These are phyloP conservation scores for Pichia sp. DNA, from an alignment of 1,139 yeast species.

Conservation along the genomic window DNA sequence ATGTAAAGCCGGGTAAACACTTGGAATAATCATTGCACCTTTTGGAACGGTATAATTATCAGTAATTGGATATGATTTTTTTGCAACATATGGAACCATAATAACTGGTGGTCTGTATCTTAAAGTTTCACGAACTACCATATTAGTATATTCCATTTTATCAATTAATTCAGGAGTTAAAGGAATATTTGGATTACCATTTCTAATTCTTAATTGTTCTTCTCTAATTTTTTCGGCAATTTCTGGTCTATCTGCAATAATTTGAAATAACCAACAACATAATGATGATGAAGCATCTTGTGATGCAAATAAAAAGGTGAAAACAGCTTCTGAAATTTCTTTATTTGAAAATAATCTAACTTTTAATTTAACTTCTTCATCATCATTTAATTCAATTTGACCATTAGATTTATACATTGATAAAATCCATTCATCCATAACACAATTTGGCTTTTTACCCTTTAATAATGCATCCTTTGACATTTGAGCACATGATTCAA, in stretches of 20 bases:
- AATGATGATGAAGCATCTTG: slow-evolving; percentile 98
- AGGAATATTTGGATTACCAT: slow-evolving; percentile 59
- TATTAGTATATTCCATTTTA: slow-evolving; percentile 77
- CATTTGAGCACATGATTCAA: slow-evolving; percentile 79
- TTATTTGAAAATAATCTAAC: slow-evolving; percentile 82
- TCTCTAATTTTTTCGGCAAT: slow-evolving; percentile 76
- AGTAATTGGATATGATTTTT: slow-evolving; percentile 77
- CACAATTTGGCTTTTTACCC: slow-evolving; percentile 80
- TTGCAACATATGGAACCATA: slow-evolving; percentile 95
- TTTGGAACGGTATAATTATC: slow-evolving; percentile 87
- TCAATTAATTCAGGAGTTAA: slow-evolving; percentile 71
- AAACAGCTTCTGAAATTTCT: slow-evolving; percentile 93
- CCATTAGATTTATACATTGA: slow-evolving; percentile 65
- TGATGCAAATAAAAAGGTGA: slow-evolving; percentile 93
- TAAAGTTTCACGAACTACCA: slow-evolving; percentile 86
- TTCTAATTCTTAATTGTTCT: slow-evolving; percentile 82
- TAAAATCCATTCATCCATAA: slow-evolving; percentile 91
- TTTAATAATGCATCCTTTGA: slow-evolving; percentile 67
- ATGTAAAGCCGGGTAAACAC: slow-evolving; percentile 90
- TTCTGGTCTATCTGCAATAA: slow-evolving; percentile 93
- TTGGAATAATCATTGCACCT: slow-evolving; percentile 95
- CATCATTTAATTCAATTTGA: slow-evolving; percentile 28
- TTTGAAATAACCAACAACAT: slow-evolving; percentile 97
- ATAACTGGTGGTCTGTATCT: slow-evolving; percentile 96
- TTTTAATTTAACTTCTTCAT: slow-evolving; percentile 43